Evolutionary conservation across 1,284 basidiomycete genomes (phyloP).

Genomic region (Melanopsichium pennsylvanicum): DNA sequence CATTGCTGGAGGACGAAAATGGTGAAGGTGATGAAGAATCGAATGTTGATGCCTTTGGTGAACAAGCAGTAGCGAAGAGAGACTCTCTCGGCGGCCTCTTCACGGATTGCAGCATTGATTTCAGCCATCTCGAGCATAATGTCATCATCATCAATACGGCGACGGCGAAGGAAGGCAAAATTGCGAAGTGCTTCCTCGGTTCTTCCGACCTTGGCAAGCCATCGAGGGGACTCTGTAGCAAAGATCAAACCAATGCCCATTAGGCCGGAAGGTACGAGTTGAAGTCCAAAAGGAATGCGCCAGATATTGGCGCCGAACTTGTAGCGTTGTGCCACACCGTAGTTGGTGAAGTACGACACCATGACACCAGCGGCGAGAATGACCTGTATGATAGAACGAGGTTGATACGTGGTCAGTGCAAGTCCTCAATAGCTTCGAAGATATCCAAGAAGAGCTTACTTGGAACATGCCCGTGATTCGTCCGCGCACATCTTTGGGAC

Average conservation of each 20-base stretch:
- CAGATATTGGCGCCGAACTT: conserved; percentile 67
- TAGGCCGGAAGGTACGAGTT: conserved; percentile 70
- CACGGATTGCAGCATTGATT: conserved; percentile 60
- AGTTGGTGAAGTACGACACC: conserved; percentile 66
- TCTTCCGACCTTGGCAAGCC: conserved; percentile 71
- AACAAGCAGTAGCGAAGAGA: conserved; percentile 67
- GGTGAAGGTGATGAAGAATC: conserved; percentile 66
- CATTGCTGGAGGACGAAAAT: conserved; percentile 66
- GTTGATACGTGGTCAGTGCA: too few species aligned
- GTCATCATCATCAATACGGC: conserved; percentile 64
- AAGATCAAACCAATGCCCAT: conserved; percentile 66
- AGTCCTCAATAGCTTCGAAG: background rate
- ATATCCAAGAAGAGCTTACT: conserved; percentile 34
- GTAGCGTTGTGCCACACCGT: conserved; percentile 68
- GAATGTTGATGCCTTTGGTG: conserved; percentile 67
- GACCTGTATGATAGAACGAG: conserved; percentile 41
- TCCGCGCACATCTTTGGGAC: conserved; percentile 59
- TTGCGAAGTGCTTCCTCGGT: conserved; percentile 64
- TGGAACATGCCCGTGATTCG: conserved; percentile 67
- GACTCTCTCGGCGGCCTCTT: conserved; percentile 62
- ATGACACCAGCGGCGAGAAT: conserved; percentile 61
- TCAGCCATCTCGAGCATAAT: conserved; percentile 65
- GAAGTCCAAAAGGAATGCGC: conserved; percentile 70
- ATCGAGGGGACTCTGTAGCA: conserved; percentile 73
- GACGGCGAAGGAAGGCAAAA: conserved; percentile 66